These are phyloP conservation scores for Agaricales sp. DNA, from an alignment of 1,284 basidiomycete genomes.

Conservation along the genomic window DNA sequence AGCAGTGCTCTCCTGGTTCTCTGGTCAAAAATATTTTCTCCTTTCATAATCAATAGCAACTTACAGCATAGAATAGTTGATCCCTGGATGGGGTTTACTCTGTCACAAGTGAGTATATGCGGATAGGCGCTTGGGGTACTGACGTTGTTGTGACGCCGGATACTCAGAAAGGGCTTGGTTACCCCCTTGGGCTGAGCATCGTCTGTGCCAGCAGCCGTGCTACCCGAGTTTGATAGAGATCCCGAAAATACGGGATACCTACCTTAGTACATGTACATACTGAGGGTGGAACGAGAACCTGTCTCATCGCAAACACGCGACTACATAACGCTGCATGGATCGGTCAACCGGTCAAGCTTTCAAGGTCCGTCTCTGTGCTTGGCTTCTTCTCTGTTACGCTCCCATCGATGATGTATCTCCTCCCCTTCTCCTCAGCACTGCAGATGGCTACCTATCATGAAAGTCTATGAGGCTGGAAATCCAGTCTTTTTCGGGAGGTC, in stretches of 20 bases:
- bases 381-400: no score
- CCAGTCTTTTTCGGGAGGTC: slow-evolving; percentile 90
- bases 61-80: slow-evolving; percentile 33
- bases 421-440: neutral
- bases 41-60: slow-evolving; percentile 6
- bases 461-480: slow-evolving; percentile 68
- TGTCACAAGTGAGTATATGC: slow-evolving; percentile 93
- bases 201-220: slow-evolving; percentile 78
- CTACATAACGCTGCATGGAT: no score
- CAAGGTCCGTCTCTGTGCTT: no score
- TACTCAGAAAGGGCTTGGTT: slow-evolving; percentile 92
- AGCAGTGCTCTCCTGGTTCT: slow-evolving; percentile 76
- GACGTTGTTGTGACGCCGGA: slow-evolving; percentile 89
- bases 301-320: no score
- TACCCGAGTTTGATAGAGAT: slow-evolving; percentile 45
- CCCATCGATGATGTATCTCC: slow-evolving; percentile 3
- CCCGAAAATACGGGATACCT: no score
- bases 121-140: slow-evolving; percentile 88
- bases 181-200: slow-evolving; percentile 91
- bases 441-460: slow-evolving; percentile 87
- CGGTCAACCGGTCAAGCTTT: no score
- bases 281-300: no score
- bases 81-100: slow-evolving; percentile 93
- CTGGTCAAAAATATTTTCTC: no score
- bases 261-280: no score